Evolutionary conservation across 768 basidiomycete species (phyloP), one percentile per base, ranked within the genome.

Genomic region (Rhodosporidiobolus sp.): DNA sequence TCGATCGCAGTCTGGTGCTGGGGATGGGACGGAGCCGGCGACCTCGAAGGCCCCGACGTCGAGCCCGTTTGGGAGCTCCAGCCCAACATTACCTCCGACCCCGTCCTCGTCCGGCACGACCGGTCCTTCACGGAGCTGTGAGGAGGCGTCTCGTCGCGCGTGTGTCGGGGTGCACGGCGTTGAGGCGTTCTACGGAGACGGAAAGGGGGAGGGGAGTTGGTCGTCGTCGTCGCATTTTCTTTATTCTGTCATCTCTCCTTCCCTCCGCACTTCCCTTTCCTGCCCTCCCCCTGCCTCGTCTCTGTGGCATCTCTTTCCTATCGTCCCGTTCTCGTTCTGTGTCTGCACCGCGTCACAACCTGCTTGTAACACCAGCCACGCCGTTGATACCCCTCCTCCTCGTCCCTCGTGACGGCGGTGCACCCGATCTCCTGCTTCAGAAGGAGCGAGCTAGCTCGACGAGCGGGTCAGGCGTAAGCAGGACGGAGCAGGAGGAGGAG

Each of bases 1-100:
- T 24, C 55, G 48, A 72, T 59, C 52, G 50, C 78, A 96, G 95
- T 98, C 20, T 97, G 95, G 95, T 98, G 95, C 80, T 97, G 95
- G 95, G 95, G 95, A 28, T 99, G 95, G 95, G 95, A 99, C 78
- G 95, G 95, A 22, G 95, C 95, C 6, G 95, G 95, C 28, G 95
- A 99, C 79, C 86, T 99, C 32, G 95, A 97, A 75, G 95, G 94
- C 54, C 95, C 95, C 0, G 94, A 98, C 78, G 92, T 99, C 11
- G 95, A 98, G 77, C 95, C 95, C 11, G 90, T 99, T 65, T 99
- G 95, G 95, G 95, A 97, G 81, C 49, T 60, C 12, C 48, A 67
- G 70, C 77, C 77, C 55, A 77, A 77, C 72, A 62, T 61, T 46
- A 71, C 76, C 43, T 49, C 59, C 35, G 78, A 79, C 49, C 77